Evolutionary conservation across 805 yeast genomes (phyloP).

Genomic region (Candida parachauliodes): DNA sequence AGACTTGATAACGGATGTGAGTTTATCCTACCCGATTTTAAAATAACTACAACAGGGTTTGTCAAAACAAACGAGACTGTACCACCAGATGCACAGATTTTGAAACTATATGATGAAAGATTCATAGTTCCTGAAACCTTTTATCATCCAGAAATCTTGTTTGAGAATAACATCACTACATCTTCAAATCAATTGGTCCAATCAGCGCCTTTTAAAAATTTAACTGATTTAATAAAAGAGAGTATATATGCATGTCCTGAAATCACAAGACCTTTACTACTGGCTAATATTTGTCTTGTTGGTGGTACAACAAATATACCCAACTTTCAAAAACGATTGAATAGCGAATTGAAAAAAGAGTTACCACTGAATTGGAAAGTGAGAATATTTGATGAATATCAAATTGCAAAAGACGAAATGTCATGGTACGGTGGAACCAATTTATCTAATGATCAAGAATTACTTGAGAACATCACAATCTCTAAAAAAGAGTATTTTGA

Average conservation of each 20-base stretch:
- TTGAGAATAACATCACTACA: constrained; percentile 31
- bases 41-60: constrained; percentile 74
- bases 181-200: constrained; percentile 29
- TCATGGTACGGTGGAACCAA: constrained; percentile 38
- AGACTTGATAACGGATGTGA: constrained; percentile 45
- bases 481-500: constrained; percentile 81
- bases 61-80: constrained; percentile 28
- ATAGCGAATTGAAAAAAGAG: constrained; percentile 59
- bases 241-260: constrained; percentile 70
- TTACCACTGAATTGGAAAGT: constrained; percentile 72
- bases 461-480: constrained; percentile 52
- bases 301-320: constrained; percentile 81
- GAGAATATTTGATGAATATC: constrained; percentile 30
- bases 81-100: constrained; percentile 56
- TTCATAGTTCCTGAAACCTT: constrained; percentile 83
- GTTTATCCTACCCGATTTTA: constrained; percentile 85
- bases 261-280: constrained; percentile 66
- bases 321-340: constrained; percentile 61
- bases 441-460: constrained; percentile 35
- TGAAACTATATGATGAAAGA: constrained; percentile 75
- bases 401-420: constrained; percentile 18
- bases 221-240: constrained; percentile 77
- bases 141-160: constrained; percentile 74
- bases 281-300: constrained; percentile 71
- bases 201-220: constrained; percentile 55